These are phyloP conservation scores for Podospora fimiseda DNA, from an alignment of 495 filamentous ascomycete genomes.

Conservation along the genomic window DNA sequence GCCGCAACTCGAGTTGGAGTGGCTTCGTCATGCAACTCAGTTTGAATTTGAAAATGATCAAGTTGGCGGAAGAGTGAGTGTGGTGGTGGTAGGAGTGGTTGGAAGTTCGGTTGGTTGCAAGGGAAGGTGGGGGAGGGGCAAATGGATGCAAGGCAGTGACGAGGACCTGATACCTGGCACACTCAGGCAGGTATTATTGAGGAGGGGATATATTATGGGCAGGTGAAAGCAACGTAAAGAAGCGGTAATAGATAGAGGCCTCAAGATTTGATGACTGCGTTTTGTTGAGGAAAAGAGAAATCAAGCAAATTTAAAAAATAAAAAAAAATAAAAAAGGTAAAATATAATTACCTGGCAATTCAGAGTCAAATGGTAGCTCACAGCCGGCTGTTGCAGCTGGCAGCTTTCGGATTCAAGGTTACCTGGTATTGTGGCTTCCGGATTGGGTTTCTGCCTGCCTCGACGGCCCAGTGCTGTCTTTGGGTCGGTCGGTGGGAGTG, in stretches of 20 bases:
- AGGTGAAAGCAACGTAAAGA: not conserved
- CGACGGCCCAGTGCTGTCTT: conserved; percentile 17
- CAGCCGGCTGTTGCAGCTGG: too few species aligned
- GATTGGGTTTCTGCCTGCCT: conserved; percentile 15
- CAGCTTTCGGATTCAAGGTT: not conserved
- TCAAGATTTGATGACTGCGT: not conserved
- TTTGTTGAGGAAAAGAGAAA: not conserved
- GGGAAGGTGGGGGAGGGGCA: not conserved
- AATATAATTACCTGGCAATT: too few species aligned
- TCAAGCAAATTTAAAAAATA: not conserved
- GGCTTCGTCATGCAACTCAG: not conserved
- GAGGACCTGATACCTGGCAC: too few species aligned
- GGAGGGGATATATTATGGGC: not conserved
- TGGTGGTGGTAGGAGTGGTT: not conserved
- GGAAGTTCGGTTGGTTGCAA: not conserved
- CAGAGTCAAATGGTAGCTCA: too few species aligned
- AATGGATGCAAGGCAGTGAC: too few species aligned
- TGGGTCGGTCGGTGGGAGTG: conserved; percentile 1
- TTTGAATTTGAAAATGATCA: not conserved
- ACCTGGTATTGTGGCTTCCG: not conserved
- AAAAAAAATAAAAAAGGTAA: not conserved
- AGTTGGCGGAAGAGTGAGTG: not conserved
- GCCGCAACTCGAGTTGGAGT: conserved; percentile 23
- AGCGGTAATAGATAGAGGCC: too few species aligned
- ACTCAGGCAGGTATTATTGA: conserved; percentile 3